Evolutionary conservation across 2,329 filamentous ascomycete genomes (phyloP), one percentile per base, ranked within the genome.

Genomic region (Xylariaceae sp.): DNA sequence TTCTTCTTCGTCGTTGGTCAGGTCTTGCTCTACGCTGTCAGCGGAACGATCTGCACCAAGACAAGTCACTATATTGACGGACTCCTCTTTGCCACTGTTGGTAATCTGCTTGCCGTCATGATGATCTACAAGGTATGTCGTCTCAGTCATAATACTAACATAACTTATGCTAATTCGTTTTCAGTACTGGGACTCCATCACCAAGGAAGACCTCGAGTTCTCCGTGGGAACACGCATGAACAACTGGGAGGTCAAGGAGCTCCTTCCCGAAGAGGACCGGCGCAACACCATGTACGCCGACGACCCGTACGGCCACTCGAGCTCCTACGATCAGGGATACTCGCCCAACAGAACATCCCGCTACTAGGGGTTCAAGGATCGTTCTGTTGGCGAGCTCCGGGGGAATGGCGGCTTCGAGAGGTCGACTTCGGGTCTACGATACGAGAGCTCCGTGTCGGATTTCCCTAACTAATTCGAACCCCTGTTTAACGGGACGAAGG

Each of bases 121-220:
- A 99, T 97, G 94, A 87, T 99, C 44, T 99, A 99, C 83, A 99
- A 99, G 88, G 91, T 82, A 76, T 56, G 76, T 68, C 17, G 44
- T 58, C 4, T 13, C 6, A 23, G 39, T 55, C 35, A 5, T 23
- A 5, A 30, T 34, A 5, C 11, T 59, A 52, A 30, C 57, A 65
- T 62, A 44, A 54, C 49, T 62, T 17, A 54, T 50, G n/a, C 72
- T 76, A 69, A 77, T 65, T 54, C 13, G 11, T 59, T 51, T 51
- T 56, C 67, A 94, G 92, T 99, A 96, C 80, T 99, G 94, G 94
- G 94, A 99, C 73, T 97, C 92, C 13, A 99, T 99, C 74, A 99
- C 94, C 18, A 92, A 90, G 72, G 94, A 99, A 77, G 94, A 99
- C 74, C 87, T 99, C 66, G 94, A 99, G 73, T 99, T 99, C 76